Conservation (phyloP, 2,329 filamentous ascomycete species). For the Gremmenia infestans region DNA sequence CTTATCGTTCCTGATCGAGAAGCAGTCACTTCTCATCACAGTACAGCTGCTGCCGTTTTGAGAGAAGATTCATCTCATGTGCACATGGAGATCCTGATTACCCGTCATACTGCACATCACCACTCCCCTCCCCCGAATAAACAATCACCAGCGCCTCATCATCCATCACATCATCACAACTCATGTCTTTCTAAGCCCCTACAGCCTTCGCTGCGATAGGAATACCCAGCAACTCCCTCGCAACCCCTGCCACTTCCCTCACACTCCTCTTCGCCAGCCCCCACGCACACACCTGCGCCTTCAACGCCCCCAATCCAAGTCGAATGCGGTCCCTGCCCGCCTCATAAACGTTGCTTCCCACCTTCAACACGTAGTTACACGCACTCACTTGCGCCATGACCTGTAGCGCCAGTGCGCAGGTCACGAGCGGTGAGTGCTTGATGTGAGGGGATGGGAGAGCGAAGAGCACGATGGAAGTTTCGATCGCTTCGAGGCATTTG, state of each 20-base stretch:
- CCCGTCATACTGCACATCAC: too few relatives aligned
- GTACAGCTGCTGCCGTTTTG: too few relatives aligned
- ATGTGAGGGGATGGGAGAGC: constrained; percentile 49
- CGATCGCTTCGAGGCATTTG: constrained; percentile 53
- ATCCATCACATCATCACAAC: neutral
- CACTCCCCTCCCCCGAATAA: neutral
- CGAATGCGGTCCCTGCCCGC: constrained; percentile 49
- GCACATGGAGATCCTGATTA: too few relatives aligned
- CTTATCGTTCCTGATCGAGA: too few relatives aligned
- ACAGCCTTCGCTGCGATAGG: neutral
- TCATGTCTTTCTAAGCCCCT: neutral
- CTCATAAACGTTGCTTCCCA: constrained; percentile 32
- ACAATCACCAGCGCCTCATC: neutral
- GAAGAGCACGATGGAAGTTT: constrained; percentile 50
- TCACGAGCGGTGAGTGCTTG: constrained; percentile 53
- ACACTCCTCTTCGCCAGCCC: constrained; percentile 50
- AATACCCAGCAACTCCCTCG: constrained; percentile 40
- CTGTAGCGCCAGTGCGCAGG: constrained; percentile 49
- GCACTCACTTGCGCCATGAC: constrained; percentile 55
- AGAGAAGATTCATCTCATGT: too few relatives aligned
- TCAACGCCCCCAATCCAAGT: constrained; percentile 54
- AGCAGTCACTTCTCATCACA: too few relatives aligned
- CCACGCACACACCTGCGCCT: constrained; percentile 50
- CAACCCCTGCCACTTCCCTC: constrained; percentile 52
- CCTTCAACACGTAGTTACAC: constrained; percentile 44